Percentiles rank a stretch among this genome's conserved stretches.
Conservation (phyloP, 257 asterid species). For the Solanum sejunctum region DNA sequence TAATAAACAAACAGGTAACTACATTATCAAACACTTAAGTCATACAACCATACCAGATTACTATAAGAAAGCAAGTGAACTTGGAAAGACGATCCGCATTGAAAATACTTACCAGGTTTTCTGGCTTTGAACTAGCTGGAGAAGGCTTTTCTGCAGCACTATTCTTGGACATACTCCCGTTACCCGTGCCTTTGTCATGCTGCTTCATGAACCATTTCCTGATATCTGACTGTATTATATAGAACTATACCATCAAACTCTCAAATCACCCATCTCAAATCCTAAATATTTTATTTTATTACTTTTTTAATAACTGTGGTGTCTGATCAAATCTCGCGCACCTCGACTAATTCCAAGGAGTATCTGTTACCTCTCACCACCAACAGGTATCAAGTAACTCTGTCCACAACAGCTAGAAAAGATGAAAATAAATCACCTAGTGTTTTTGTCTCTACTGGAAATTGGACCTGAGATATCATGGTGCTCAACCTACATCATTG, state of each 20-base stretch:
- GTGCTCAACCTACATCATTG: not conserved
- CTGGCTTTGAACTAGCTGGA: conserved; percentile 24
- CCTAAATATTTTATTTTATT: not conserved
- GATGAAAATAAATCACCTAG: not conserved
- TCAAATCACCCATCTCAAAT: not conserved
- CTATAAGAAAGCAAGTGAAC: not conserved
- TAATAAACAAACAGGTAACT: no score
- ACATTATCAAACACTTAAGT: no score
- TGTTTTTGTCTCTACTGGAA: not conserved
- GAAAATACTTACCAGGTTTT: conserved; percentile 22
- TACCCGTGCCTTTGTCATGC: conserved; percentile 47
- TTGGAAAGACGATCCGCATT: not conserved
- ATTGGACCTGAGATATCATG: not conserved
- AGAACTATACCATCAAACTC: not conserved
- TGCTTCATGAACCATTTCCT: conserved; percentile 89
- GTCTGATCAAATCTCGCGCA: not conserved
- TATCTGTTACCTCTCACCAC: not conserved
- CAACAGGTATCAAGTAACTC: not conserved
- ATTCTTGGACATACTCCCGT: conserved; percentile 38
- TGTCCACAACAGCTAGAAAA: not conserved
- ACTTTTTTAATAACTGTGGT: not conserved
- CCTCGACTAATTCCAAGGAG: not conserved
- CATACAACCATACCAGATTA: no score
- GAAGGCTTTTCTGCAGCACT: conserved; percentile 43
- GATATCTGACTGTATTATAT: conserved; percentile 59